These are phyloP conservation scores for Aspergillus versicolor DNA, from an alignment of 2,329 filamentous ascomycete species.

Conservation along the genomic window DNA sequence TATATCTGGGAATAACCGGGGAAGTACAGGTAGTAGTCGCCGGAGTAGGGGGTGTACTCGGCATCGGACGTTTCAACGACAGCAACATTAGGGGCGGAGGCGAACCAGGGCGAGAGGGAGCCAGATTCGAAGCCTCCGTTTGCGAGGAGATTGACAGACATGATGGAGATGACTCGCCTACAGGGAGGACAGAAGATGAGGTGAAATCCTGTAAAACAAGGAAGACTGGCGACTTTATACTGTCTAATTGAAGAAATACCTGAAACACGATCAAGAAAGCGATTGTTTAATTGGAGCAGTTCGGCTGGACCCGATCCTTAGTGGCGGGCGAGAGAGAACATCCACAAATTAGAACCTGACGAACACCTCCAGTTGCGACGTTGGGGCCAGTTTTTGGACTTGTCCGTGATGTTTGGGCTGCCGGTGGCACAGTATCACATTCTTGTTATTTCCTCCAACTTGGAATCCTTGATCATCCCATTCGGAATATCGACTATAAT, in stretches of 20 bases:
- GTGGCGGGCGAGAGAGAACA: not conserved
- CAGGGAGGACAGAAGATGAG: not conserved
- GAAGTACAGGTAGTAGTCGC: slow-evolving; percentile 22
- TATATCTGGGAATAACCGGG: too few relatives aligned
- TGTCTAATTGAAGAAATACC: not conserved
- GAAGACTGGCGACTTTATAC: not conserved
- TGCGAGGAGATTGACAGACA: slow-evolving; percentile 19
- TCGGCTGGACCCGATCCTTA: not conserved
- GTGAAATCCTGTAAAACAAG: not conserved
- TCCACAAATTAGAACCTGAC: not conserved
- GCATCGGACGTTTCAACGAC: slow-evolving; percentile 13
- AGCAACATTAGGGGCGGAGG: slow-evolving; percentile 20
- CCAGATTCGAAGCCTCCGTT: slow-evolving; percentile 26
- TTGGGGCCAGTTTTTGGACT: too few relatives aligned
- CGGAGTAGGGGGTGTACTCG: slow-evolving; percentile 17
- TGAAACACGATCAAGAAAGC: not conserved
- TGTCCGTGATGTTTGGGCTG: too few relatives aligned
- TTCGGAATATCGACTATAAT: too few relatives aligned
- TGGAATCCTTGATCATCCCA: too few relatives aligned
- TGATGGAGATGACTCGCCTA: not conserved
- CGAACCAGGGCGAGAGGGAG: slow-evolving; percentile 19
- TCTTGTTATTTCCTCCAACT: too few relatives aligned
- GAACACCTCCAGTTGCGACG: not conserved
- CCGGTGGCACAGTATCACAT: too few relatives aligned
- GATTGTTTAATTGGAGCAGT: not conserved